These are phyloP conservation scores for Trametes cinnabarina DNA, from an alignment of 768 basidiomycete species.

Conservation along the genomic window DNA sequence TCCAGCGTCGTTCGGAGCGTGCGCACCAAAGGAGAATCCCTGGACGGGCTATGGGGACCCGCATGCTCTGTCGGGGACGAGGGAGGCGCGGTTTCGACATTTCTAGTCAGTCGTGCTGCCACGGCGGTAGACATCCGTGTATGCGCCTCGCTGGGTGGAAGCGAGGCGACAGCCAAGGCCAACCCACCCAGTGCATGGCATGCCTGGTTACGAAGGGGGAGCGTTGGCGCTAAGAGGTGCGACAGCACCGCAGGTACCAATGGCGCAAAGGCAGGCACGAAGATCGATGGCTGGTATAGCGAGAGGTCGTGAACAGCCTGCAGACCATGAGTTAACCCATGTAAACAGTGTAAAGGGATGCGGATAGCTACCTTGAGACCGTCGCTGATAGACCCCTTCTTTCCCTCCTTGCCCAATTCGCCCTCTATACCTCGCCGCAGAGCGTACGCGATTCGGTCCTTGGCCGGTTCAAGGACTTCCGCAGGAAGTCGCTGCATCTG, in stretches of 20 bases:
- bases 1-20: slow-evolving; percentile 64
- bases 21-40: slow-evolving; percentile 56
- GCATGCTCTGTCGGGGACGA: slow-evolving; percentile 28
- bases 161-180: slow-evolving; percentile 48
- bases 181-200: slow-evolving; percentile 75
- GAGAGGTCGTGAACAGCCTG: slow-evolving; percentile 76
- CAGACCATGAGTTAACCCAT: slow-evolving; percentile 2
- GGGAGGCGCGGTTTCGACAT: slow-evolving; percentile 22
- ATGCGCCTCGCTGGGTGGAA: slow-evolving; percentile 50
- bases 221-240: slow-evolving; percentile 61
- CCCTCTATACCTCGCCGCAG: slow-evolving; percentile 77
- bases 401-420: slow-evolving; percentile 84
- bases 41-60: slow-evolving; percentile 30
- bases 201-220: slow-evolving; percentile 67
- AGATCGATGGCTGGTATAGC: slow-evolving; percentile 58
- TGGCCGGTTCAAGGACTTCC: slow-evolving; percentile 57
- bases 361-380: slow-evolving; percentile 62
- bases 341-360: slow-evolving; percentile 9
- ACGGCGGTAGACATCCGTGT: slow-evolving; percentile 51
- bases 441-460: slow-evolving; percentile 67
- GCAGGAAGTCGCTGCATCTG: slow-evolving; percentile 69
- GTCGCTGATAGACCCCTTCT: slow-evolving; percentile 79
- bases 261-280: slow-evolving; percentile 63
- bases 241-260: slow-evolving; percentile 61
- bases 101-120: slow-evolving; percentile 46